A percentile compares a stretch with the other conserved stretches of the same genome.
These are phyloP conservation scores for Fusarium sp. DNA, from an alignment of 2,329 filamentous ascomycete species.

Conservation along the genomic window DNA sequence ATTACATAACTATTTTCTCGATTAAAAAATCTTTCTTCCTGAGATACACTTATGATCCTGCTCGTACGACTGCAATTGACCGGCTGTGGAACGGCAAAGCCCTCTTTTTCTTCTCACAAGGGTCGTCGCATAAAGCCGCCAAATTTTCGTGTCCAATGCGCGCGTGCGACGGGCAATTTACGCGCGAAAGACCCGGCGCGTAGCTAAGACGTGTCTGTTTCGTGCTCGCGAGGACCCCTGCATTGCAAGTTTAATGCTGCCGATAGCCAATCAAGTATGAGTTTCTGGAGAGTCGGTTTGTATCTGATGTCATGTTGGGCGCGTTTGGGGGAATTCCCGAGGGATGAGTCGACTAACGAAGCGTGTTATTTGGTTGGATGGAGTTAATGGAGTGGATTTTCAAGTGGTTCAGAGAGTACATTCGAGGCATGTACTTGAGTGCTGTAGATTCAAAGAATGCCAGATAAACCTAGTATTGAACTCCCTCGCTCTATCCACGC, in stretches of 20 bases:
- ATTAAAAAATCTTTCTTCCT: neutral
- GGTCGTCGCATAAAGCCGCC: conserved; percentile 16
- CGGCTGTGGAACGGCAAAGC: neutral
- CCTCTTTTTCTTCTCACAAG: conserved; percentile 6
- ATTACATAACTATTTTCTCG: conserved; percentile 18
- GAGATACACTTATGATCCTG: neutral
- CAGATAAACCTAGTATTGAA: neutral
- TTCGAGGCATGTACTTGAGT: conserved; percentile 25
- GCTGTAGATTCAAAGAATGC: conserved; percentile 2
- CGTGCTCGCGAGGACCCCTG: conserved; percentile 29
- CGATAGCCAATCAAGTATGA: conserved; percentile 41
- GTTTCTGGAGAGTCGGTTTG: conserved; percentile 1
- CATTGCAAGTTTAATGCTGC: conserved; percentile 19
- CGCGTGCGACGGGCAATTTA: conserved; percentile 49
- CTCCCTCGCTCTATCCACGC: neutral
- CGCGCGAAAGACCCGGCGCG: conserved; percentile 44
- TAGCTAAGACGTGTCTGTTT: conserved; percentile 40
- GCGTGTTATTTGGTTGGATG: conserved; percentile 45
- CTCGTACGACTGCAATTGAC: conserved; percentile 19
- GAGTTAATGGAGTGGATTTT: conserved; percentile 17
- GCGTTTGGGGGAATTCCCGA: conserved; percentile 23
- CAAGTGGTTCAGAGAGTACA: conserved; percentile 26
- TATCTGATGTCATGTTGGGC: conserved; percentile 31
- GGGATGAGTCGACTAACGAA: conserved; percentile 21
- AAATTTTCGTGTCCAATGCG: conserved; percentile 26